phyloP scores from a whole-genome alignment of 2,329 filamentous ascomycete species.

The Monilinia polystroma region DNA sequence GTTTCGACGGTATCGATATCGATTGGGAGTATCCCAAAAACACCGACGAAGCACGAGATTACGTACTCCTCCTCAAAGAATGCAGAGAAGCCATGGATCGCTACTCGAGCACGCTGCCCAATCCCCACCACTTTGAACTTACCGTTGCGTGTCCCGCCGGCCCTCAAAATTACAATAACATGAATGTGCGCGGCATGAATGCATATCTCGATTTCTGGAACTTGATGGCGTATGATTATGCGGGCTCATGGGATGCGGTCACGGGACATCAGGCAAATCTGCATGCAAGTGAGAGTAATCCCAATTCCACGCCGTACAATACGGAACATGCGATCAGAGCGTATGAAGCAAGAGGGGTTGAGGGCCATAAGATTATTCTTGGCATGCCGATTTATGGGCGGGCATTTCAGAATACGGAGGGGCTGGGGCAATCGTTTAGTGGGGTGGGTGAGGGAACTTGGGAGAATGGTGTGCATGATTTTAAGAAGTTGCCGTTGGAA shows the following conservation, averaged over 20 bases:
- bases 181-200: constrained; percentile 66
- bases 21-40: constrained; percentile 68
- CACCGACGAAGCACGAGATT: constrained; percentile 54
- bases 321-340: constrained; percentile 67
- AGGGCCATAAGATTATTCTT: constrained; percentile 72
- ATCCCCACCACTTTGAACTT: constrained; percentile 56
- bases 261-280: constrained; percentile 83
- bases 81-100: constrained; percentile 58
- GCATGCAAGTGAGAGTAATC: constrained; percentile 56
- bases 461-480: constrained; percentile 86
- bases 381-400: constrained; percentile 93
- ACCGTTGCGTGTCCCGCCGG: constrained; percentile 65
- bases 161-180: constrained; percentile 58
- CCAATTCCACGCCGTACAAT: constrained; percentile 73
- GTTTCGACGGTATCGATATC: constrained; percentile 71
- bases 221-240: constrained; percentile 86
- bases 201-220: constrained; percentile 71
- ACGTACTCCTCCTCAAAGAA: constrained; percentile 57
- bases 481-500: constrained; percentile 73
- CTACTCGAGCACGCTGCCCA: constrained; percentile 49
- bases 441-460: constrained; percentile 78
- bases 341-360: constrained; percentile 66
- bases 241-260: constrained; percentile 73
- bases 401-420: constrained; percentile 76
- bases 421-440: constrained; percentile 65